Base-by-base conservation (phyloP, 2,329 filamentous ascomycete species). In the Penicillium brasilianum region DNA sequence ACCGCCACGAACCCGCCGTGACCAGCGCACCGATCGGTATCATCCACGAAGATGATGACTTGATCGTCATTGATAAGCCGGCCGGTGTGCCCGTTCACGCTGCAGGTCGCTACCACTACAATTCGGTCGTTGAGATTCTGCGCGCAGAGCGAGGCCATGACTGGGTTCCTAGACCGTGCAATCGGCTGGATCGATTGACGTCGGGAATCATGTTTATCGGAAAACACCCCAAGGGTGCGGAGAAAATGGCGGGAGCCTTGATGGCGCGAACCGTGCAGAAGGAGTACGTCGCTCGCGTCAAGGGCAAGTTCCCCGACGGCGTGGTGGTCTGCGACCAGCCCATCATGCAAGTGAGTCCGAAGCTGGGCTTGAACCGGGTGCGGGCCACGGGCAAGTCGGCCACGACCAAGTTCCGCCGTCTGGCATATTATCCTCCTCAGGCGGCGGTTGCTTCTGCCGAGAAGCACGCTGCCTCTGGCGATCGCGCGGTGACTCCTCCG, bases 171-270 rank as follows among this genome's bases (percentile, higher is more conserved):
- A 76, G 88, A 58, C 88, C 95, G 0, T 98, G 94, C 80, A 97
- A 99, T 72, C 85, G 95, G n/a, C 86, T 99, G 30, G 95, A 99
- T 75, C 85, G 95, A 55, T 81, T 99, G 70, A 99, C 95, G 0
- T 97, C 92, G 69, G 95, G 95, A 52, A 91, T 99, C 74, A 98
- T 99, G 94, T 99, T 99, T 76, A 88, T 99, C 69, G 95, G 90
- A 30, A 99, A 99, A 79, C 88, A 91, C 65, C 84, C 88, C 39
- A 86, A 88, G 71, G 91, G 91, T 0, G 94, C 95, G 0, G 92
- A 94, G 66, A 83, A 83, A 34, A 84, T 99, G 67, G 88, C 89
- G 57, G 80, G 84, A 44, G 90, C 97, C 76, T 91, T 99, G 60
- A 86, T 88, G 67, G 85, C 85, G 5, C 85, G 95, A 37, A 94